Percentiles rank a stretch among this genome's conserved stretches.
phyloP scores from a whole-genome alignment of 352 stramenopile genomes.

The Globisporangium takayamanum region DNA sequence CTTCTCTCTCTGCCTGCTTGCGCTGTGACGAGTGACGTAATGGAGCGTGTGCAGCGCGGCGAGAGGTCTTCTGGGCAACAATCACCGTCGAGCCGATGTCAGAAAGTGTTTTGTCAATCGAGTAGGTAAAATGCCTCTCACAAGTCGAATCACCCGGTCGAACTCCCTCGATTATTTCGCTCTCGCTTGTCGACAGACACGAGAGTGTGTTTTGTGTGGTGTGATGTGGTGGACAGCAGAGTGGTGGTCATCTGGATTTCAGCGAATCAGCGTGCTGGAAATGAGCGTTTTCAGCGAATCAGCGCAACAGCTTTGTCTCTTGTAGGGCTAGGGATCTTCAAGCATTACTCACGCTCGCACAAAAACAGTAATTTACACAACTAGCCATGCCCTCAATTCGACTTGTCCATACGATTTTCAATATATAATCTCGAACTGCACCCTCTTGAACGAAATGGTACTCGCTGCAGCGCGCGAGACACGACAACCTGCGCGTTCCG shows the following conservation, averaged over 20 bases:
- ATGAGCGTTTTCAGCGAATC: background rate
- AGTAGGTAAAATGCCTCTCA: background rate
- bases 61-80: background rate
- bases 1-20: background rate
- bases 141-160: background rate
- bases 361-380: no score
- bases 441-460: no score
- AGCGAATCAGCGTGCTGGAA: background rate
- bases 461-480: no score
- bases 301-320: background rate
- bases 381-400: no score
- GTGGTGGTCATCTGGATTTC: background rate
- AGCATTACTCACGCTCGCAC: background rate
- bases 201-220: no score
- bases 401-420: no score
- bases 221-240: no score
- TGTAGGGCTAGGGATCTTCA: background rate
- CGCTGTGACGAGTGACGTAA: conserved; percentile 6
- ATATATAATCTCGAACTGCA: no score
- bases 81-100: background rate
- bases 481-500: no score
- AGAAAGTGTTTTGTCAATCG: no score
- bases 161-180: background rate
- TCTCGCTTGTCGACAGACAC: background rate
- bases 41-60: conserved; percentile 1